Percentiles rank a stretch among this genome's conserved stretches.
phyloP scores from a whole-genome alignment of 176 grass and related monocot genomes.

The Elymus sibiricus region DNA sequence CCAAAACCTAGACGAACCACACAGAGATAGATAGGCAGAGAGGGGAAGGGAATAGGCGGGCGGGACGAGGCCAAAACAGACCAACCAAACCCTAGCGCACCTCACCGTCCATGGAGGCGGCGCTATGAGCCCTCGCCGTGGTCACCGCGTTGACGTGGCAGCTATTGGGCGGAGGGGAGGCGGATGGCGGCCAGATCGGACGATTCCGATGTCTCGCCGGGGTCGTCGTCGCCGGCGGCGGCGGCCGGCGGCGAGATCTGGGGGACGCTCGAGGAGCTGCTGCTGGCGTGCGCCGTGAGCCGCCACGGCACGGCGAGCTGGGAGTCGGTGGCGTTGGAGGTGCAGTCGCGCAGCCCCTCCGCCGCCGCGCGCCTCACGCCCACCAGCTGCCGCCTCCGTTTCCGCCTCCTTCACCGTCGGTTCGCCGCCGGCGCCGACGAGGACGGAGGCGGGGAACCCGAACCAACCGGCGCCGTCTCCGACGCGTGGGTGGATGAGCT shows the following conservation, averaged over 20 bases:
- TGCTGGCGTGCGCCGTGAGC: conserved; percentile 62
- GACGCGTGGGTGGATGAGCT: conserved; percentile 70
- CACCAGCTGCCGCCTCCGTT: conserved; percentile 44
- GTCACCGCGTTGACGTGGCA: background rate
- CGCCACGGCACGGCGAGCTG: conserved; percentile 70
- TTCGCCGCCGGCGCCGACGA: conserved; percentile 34
- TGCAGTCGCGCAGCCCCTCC: conserved; percentile 44
- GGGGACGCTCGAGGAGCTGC: conserved; percentile 84
- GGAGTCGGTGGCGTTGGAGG: conserved; percentile 76
- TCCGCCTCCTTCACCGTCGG: conserved; percentile 55
- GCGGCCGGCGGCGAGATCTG: conserved; percentile 65
- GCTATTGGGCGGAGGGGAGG: conserved; percentile 12
- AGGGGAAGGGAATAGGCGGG: conserved; percentile 9
- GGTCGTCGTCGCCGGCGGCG: background rate
- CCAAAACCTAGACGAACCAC: conserved; percentile 55
- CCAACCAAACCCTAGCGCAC: conserved; percentile 44
- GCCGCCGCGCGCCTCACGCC: conserved; percentile 37
- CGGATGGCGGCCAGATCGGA: conserved; percentile 58
- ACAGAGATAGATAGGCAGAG: conserved; percentile 34
- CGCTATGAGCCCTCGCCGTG: conserved; percentile 28
- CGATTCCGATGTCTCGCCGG: conserved; percentile 48
- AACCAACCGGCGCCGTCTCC: conserved; percentile 11
- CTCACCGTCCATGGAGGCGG: conserved; percentile 31
- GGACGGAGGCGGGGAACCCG: background rate
- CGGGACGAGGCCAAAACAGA: conserved; percentile 47